phyloP scores from a whole-genome alignment of 441 rosid genomes.

The Manihot esculenta region DNA sequence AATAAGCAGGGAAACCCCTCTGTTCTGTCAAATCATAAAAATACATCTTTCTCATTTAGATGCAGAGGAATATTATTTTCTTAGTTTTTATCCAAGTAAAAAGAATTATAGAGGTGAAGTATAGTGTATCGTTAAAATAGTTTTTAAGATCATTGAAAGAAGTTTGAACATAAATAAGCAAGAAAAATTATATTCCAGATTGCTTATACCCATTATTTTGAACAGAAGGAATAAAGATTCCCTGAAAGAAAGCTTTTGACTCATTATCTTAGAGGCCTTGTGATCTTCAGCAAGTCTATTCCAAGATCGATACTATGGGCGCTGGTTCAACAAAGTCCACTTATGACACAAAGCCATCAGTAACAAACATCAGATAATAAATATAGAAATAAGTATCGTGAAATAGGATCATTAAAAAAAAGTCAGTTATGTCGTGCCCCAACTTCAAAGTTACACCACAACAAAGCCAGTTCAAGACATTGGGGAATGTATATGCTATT shows the following conservation, averaged over 20 bases:
- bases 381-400: not conserved
- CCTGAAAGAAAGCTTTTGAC: not conserved
- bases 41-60: constrained; percentile 4
- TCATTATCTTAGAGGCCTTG: not conserved
- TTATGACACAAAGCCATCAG: not conserved
- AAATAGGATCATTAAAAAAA: not conserved
- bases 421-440: not conserved
- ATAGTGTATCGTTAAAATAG: not conserved
- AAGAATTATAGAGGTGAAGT: not conserved
- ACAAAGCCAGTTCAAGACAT: not conserved
- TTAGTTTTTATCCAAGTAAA: not conserved
- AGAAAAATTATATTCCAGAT: constrained; percentile 1
- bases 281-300: not conserved
- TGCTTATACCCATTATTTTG: constrained; percentile 39
- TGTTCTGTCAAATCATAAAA: not conserved
- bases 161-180: constrained; percentile 4
- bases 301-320: not conserved
- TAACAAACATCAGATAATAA: not conserved
- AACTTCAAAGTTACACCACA: constrained; percentile 10
- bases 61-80: not conserved
- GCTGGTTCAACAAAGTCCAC: constrained; percentile 9
- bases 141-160: not conserved
- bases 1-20: not conserved
- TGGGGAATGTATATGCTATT: not conserved
- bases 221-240: constrained; percentile 31